Evolutionary conservation across 768 basidiomycete species (phyloP).

Genomic region (Xerocomellus amylosporus): DNA sequence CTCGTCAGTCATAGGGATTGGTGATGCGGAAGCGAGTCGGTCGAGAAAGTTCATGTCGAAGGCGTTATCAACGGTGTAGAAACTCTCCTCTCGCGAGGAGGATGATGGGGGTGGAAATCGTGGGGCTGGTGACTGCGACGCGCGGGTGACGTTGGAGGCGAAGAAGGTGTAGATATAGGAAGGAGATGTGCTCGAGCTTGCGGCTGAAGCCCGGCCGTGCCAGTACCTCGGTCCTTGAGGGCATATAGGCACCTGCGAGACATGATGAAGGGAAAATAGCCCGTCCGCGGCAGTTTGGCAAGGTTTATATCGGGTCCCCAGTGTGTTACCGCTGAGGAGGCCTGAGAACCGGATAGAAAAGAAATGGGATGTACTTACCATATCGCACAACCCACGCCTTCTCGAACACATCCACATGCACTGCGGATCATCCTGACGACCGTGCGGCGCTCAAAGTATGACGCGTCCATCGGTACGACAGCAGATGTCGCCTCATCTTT

Average conservation of each 20-base stretch:
- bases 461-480: conserved; percentile 54
- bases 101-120: not conserved
- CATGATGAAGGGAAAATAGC: conserved; percentile 30
- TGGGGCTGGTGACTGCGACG: conserved; percentile 15
- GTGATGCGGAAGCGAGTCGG: conserved; percentile 38
- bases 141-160: conserved; percentile 40
- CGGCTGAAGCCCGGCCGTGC: conserved; percentile 28
- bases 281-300: conserved; percentile 56
- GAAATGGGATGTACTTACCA: conserved; percentile 39
- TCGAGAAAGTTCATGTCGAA: conserved; percentile 42
- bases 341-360: conserved; percentile 10
- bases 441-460: conserved; percentile 53
- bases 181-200: conserved; percentile 17
- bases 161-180: conserved; percentile 48
- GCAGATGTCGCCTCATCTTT: conserved; percentile 48
- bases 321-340: conserved; percentile 55
- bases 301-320: conserved; percentile 61
- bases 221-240: conserved; percentile 46
- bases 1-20: conserved; percentile 35
- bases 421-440: conserved; percentile 51
- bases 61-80: conserved; percentile 22
- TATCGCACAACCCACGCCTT: conserved; percentile 63
- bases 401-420: conserved; percentile 63
- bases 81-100: conserved; percentile 18
- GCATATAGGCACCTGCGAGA: conserved; percentile 24